Evolutionary conservation across 345 rosid species (phyloP).

Genomic region (Salix caprea): DNA sequence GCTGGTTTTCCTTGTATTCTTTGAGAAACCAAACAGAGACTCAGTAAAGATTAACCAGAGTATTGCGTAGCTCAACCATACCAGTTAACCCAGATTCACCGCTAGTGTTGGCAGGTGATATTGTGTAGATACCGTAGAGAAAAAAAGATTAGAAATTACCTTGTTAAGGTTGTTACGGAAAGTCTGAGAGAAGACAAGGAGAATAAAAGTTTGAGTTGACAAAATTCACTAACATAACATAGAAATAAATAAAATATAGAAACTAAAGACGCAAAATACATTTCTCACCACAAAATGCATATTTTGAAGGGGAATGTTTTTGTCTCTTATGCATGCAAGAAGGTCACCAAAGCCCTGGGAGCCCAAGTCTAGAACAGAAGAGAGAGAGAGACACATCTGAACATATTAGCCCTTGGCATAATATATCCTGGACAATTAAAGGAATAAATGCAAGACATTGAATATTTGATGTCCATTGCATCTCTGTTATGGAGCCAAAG

Average conservation of each 20-base stretch:
- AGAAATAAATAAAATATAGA: neutral
- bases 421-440: neutral
- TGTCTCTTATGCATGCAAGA: conserved; percentile 78
- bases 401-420: conserved; percentile 15
- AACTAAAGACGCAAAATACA: conserved; percentile 15
- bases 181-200: conserved; percentile 47
- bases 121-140: neutral
- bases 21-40: neutral
- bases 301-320: conserved; percentile 73
- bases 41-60: neutral
- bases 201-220: conserved; percentile 23
- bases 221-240: conserved; percentile 1
- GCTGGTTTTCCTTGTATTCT: too few species aligned
- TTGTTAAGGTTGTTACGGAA: conserved; percentile 91
- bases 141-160: conserved; percentile 36
- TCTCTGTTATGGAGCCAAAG: neutral
- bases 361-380: conserved; percentile 61
- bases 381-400: conserved; percentile 1
- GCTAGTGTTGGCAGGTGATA: neutral
- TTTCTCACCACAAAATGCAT: conserved; percentile 92
- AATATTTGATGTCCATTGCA: neutral
- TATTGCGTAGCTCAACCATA: conserved; percentile 1
- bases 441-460: neutral
- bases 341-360: conserved; percentile 87
- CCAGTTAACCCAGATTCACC: neutral